Evolutionary conservation across 2,329 filamentous ascomycete species (phyloP), one percentile per base, ranked within the genome.

Genomic region (Epichloe typhina): DNA sequence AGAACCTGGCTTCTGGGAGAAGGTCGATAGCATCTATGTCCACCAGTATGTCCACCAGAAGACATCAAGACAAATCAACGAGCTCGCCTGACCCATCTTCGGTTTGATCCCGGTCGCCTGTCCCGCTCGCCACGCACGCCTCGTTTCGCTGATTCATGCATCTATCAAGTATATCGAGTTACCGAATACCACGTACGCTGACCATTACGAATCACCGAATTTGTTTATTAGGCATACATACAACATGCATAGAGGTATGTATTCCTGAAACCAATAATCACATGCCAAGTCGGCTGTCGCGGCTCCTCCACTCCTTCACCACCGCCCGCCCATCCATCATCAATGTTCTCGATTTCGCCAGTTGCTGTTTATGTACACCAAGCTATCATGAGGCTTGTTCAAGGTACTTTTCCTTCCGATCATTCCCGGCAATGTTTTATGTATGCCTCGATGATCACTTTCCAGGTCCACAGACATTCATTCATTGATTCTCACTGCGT

Each of bases 281-380:
- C 50, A 51, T 48, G 50, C 39, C 45, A 51, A 35, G 31, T 31
- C 37, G 45, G 15, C 15, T 41, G 46, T 51, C 40, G 41, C 43
- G 26, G 7, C 15, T 19, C n/a, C 26, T 23, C 15, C 9, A 31
- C 8, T 31, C 26, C 9, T 31, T 9, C 26, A 31, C 26, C 26
- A 31, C 26, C 9, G 8, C 26, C 26, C 8, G 26, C 26, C 26
- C 26, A 11, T 4, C 26, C 26, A 31, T 26, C 26, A 26, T 26
- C 26, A 26, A 26, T 26, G 3, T 31, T 31, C 9, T 31, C 26
- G 26, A 31, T 9, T 9, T 31, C 8, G 26, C 26, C 26, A 31
- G 26, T 31, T 8, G 26, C 26, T 0, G 26, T 19, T 2, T 9
- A 31, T 8, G 1, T 11, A 35, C 13, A n/a, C 3, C 21, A 38